Conservation (phyloP, 495 filamentous ascomycete species). For the Parachaetomium inaequale region DNA sequence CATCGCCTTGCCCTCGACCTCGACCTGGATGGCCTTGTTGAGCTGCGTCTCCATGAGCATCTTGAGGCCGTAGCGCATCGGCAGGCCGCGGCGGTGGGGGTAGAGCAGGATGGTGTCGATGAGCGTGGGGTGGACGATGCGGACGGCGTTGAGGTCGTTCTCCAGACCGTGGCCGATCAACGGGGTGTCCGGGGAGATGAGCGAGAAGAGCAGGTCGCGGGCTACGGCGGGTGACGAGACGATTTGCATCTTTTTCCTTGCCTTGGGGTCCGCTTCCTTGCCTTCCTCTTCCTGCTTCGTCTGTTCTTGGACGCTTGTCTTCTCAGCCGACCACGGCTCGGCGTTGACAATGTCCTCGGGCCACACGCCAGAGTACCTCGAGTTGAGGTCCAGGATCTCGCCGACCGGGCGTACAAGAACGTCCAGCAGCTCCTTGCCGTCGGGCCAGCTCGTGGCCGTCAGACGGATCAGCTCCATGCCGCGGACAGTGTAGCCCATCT, state of each 20-base stretch:
- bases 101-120: constrained; percentile 85
- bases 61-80: constrained; percentile 71
- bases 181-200: constrained; percentile 69
- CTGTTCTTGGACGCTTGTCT: not conserved
- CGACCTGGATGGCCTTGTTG: constrained; percentile 72
- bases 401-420: constrained; percentile 81
- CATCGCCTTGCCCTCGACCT: constrained; percentile 29
- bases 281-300: not conserved
- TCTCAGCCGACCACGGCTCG: constrained; percentile 48
- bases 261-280: not conserved
- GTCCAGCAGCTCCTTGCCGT: constrained; percentile 70
- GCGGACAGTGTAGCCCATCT: constrained; percentile 90
- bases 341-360: constrained; percentile 70
- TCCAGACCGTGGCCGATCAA: constrained; percentile 92
- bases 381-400: constrained; percentile 84
- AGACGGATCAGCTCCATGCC: constrained; percentile 87
- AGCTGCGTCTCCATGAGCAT: constrained; percentile 61
- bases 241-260: constrained; percentile 52
- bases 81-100: constrained; percentile 71
- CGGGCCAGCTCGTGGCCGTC: constrained; percentile 83
- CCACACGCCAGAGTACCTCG: constrained; percentile 79
- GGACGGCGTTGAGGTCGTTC: constrained; percentile 82
- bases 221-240: constrained; percentile 68
- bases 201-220: constrained; percentile 64
- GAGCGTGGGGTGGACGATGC: constrained; percentile 78